A percentile compares a stretch with the other conserved stretches of the same genome.
These are phyloP conservation scores for Ceratobasidium sp. DNA, from an alignment of 1,284 basidiomycete genomes.

Conservation along the genomic window DNA sequence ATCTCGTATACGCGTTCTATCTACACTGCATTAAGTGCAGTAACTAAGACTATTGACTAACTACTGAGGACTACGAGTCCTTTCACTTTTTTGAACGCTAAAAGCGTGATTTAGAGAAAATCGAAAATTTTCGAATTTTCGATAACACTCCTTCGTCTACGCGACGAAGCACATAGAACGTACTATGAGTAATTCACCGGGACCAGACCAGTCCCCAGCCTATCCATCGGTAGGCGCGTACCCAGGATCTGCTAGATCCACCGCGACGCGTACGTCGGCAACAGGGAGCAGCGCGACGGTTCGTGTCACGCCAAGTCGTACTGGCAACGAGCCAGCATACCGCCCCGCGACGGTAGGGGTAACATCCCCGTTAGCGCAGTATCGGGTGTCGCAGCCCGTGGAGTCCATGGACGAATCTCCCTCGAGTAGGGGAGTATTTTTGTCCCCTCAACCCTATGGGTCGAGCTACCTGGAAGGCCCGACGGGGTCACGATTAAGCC, in stretches of 20 bases:
- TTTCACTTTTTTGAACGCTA: too few relatives aligned
- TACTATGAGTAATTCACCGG: neutral
- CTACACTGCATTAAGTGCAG: too few relatives aligned
- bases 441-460: conserved; percentile 1
- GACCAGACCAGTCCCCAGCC: neutral
- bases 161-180: neutral
- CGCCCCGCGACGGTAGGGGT: neutral
- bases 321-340: too few relatives aligned
- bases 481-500: neutral
- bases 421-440: conserved; percentile 1
- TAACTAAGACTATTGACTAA: too few relatives aligned
- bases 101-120: too few relatives aligned
- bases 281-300: neutral
- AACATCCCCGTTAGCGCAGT: neutral
- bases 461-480: conserved; percentile 5
- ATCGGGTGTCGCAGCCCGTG: neutral
- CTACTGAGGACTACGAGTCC: too few relatives aligned
- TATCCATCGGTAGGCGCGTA: conserved; percentile 1
- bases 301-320: neutral
- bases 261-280: neutral
- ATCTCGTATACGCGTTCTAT: too few relatives aligned
- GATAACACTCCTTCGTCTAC: too few relatives aligned
- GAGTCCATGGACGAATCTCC: neutral
- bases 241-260: neutral
- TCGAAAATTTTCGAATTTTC: too few relatives aligned